Percentiles rank a stretch among this genome's conserved stretches.
Conservation (phyloP, 2,329 filamentous ascomycete species). For the Pseudocercospora eumusae region DNA sequence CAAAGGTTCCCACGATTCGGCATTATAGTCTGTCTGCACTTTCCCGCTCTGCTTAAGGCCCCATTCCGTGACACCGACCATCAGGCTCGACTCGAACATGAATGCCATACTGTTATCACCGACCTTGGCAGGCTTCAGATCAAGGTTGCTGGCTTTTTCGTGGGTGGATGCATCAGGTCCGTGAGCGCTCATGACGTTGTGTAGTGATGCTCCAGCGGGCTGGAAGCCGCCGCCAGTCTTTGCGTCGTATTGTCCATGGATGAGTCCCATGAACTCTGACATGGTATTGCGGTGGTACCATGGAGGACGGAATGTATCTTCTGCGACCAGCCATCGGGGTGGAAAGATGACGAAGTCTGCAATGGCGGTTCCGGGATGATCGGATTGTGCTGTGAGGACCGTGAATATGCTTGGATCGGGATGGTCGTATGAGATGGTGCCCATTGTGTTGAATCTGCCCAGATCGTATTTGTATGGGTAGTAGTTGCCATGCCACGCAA, state of each 20-base stretch:
- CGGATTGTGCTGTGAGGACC: slow-evolving; percentile 64
- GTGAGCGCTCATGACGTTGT: slow-evolving; percentile 46
- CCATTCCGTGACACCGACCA: slow-evolving; percentile 73
- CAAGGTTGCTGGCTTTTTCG: slow-evolving; percentile 58
- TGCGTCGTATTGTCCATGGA: slow-evolving; percentile 61
- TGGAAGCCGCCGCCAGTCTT: slow-evolving; percentile 59
- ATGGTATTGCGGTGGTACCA: slow-evolving; percentile 73
- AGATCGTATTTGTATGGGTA: slow-evolving; percentile 62
- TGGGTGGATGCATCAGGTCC: slow-evolving; percentile 61
- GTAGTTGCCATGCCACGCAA: slow-evolving; percentile 72
- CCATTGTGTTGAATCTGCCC: slow-evolving; percentile 60
- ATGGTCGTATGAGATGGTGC: slow-evolving; percentile 62
- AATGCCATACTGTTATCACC: slow-evolving; percentile 65
- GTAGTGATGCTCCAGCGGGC: slow-evolving; percentile 60
- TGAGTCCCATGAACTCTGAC: slow-evolving; percentile 65
- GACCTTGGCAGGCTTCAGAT: slow-evolving; percentile 59
- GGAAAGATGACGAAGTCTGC: slow-evolving; percentile 75
- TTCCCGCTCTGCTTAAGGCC: slow-evolving; percentile 69
- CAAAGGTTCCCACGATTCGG: slow-evolving; percentile 72
- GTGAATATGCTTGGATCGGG: slow-evolving; percentile 68
- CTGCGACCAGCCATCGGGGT: slow-evolving; percentile 68
- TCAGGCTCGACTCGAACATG: slow-evolving; percentile 69
- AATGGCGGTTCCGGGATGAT: slow-evolving; percentile 56
- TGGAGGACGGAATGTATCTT: slow-evolving; percentile 70
- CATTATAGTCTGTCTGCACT: slow-evolving; percentile 72